These are phyloP conservation scores for Geranium rotundifolium DNA, from an alignment of 345 rosid genomes.

Conservation along the genomic window DNA sequence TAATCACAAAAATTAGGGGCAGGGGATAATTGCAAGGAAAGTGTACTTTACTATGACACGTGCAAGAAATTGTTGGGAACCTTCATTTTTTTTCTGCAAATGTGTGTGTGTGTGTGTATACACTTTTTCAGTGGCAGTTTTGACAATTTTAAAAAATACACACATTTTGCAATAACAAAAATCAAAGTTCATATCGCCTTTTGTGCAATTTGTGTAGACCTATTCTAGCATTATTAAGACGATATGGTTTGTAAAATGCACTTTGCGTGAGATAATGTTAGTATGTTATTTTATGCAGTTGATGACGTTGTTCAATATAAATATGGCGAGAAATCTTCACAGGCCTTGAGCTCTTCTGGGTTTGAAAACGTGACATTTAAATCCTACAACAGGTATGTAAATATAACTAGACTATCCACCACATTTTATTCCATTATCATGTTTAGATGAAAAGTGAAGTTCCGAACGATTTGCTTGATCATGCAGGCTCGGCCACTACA, in stretches of 20 bases:
- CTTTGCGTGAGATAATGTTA: constrained; percentile 4
- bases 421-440: background rate
- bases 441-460: background rate
- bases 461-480: constrained; percentile 3
- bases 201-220: too few relatives aligned
- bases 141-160: too few relatives aligned
- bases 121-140: too few relatives aligned
- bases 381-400: constrained; percentile 54
- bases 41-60: too few relatives aligned
- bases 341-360: constrained; percentile 42
- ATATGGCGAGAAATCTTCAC: constrained; percentile 83
- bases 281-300: constrained; percentile 28
- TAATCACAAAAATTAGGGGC: too few relatives aligned
- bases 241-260: background rate
- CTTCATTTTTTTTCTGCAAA: too few relatives aligned
- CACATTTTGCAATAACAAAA: too few relatives aligned
- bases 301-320: constrained; percentile 85
- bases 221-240: too few relatives aligned
- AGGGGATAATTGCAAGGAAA: too few relatives aligned
- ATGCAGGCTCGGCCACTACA: constrained; percentile 80
- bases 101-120: too few relatives aligned
- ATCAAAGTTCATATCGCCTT: too few relatives aligned
- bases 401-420: constrained; percentile 6
- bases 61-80: too few relatives aligned
- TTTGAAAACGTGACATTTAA: constrained; percentile 65